Conservation (phyloP, 768 basidiomycete genomes). For the Tylopilus plumbeoviolaceoides region DNA sequence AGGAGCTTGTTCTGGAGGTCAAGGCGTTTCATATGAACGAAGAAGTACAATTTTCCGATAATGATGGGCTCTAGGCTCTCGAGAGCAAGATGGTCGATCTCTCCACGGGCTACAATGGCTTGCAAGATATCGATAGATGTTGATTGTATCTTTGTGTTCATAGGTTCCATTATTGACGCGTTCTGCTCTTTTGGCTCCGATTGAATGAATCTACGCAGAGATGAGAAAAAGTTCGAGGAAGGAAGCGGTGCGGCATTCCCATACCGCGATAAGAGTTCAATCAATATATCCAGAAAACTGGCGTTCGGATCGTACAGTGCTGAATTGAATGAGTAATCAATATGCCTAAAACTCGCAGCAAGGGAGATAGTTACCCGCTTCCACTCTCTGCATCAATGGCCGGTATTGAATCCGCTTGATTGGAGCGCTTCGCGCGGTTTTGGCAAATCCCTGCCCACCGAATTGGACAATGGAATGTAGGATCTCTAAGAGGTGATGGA, state of each 20-base stretch:
- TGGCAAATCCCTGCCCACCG: constrained; percentile 85
- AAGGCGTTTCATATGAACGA: constrained; percentile 62
- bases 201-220: constrained; percentile 57
- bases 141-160: constrained; percentile 67
- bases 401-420: constrained; percentile 64
- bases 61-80: constrained; percentile 67
- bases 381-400: constrained; percentile 58
- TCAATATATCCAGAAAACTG: constrained; percentile 73
- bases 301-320: constrained; percentile 47
- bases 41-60: constrained; percentile 70
- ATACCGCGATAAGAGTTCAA: constrained; percentile 72
- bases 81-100: constrained; percentile 57
- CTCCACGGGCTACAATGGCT: constrained; percentile 75
- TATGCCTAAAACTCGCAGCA: neutral
- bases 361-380: constrained; percentile 43
- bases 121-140: constrained; percentile 80
- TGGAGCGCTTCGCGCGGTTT: constrained; percentile 60
- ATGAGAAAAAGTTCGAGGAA: neutral
- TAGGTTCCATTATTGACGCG: constrained; percentile 49
- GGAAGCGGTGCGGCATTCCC: constrained; percentile 38
- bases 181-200: constrained; percentile 63
- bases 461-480: constrained; percentile 76
- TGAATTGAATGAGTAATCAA: constrained; percentile 3
- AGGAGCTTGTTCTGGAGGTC: constrained; percentile 93
- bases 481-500: constrained; percentile 71